Conservation (phyloP, 441 rosid species). For the Geranium incanum region DNA sequence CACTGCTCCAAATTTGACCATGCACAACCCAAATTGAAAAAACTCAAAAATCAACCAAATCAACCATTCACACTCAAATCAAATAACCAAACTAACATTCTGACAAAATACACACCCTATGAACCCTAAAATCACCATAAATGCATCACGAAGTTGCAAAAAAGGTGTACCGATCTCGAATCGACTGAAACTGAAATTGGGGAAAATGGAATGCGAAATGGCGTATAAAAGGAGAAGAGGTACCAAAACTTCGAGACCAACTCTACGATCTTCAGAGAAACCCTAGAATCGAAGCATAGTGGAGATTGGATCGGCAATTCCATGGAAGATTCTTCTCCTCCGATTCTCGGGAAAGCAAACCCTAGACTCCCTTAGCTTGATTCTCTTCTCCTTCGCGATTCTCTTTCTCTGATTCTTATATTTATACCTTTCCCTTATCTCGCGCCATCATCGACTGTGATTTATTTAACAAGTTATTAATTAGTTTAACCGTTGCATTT, state of each 20-base stretch:
- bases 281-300: conserved; percentile 11
- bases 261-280: conserved; percentile 7
- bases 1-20: background rate
- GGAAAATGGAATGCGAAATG: conserved; percentile 7
- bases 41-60: background rate
- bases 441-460: too few species aligned
- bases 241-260: background rate
- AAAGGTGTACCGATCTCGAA: background rate
- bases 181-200: background rate
- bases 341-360: conserved; percentile 17
- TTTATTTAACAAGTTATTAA: too few species aligned
- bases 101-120: background rate
- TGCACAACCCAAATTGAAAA: background rate
- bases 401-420: background rate
- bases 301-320: conserved; percentile 5
- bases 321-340: conserved; percentile 18
- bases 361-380: conserved; percentile 10
- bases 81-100: background rate
- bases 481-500: too few species aligned
- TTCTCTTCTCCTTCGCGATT: conserved; percentile 5
- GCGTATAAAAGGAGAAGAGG: conserved; percentile 17
- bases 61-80: background rate
- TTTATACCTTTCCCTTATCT: background rate
- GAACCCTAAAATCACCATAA: background rate
- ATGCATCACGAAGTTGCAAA: background rate